These are phyloP conservation scores for Silene latifolia DNA, from an alignment of 148 eudicot species.

Conservation along the genomic window DNA sequence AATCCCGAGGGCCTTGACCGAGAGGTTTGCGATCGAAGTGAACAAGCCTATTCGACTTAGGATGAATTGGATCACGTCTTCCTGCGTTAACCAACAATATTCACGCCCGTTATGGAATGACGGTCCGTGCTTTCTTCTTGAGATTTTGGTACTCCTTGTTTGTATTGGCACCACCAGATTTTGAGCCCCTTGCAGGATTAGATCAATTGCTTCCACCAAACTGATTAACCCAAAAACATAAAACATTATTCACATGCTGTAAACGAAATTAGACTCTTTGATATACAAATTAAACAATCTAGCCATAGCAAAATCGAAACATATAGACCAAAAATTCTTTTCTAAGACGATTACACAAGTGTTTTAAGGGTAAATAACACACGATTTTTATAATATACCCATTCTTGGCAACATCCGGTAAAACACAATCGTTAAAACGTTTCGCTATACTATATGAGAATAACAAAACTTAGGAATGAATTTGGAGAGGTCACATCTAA, in stretches of 20 bases:
- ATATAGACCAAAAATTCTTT: no score
- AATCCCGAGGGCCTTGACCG: constrained; percentile 56
- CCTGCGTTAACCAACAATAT: constrained; percentile 81
- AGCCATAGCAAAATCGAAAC: not conserved
- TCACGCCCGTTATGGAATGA: constrained; percentile 49
- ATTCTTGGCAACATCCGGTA: no score
- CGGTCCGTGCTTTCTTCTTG: constrained; percentile 36
- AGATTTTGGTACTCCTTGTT: constrained; percentile 16
- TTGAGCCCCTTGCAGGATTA: constrained; percentile 69
- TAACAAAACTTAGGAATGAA: no score
- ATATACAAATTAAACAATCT: no score
- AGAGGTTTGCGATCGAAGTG: constrained; percentile 44
- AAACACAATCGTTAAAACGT: no score
- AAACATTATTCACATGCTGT: constrained; percentile 8
- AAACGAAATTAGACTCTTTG: not conserved
- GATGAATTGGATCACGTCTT: constrained; percentile 73
- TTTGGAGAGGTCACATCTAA: no score
- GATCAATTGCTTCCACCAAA: constrained; percentile 70
- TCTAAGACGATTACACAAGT: no score
- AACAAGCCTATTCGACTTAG: constrained; percentile 66
- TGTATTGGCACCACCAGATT: constrained; percentile 74
- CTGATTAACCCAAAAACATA: constrained; percentile 32
- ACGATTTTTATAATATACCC: no score
- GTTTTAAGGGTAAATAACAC: no score
- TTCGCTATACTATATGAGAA: no score